phyloP scores from a whole-genome alignment of 2,329 filamentous ascomycete species.

The Colletotrichum sp. region DNA sequence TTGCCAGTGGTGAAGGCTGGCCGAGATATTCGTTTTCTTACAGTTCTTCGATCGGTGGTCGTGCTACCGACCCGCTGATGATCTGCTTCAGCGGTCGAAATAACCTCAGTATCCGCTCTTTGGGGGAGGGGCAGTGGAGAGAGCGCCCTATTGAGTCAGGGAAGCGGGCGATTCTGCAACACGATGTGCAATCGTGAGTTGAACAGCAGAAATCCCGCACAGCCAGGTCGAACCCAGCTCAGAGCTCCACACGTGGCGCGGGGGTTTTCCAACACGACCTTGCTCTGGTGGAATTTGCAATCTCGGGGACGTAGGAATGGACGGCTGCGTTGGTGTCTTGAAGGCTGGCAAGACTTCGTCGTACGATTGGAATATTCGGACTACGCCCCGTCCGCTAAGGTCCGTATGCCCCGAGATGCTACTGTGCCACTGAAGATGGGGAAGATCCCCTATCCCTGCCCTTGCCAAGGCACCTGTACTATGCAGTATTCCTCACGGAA shows the following conservation, averaged over 20 bases:
- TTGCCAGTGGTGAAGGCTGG: background rate
- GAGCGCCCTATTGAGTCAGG: background rate
- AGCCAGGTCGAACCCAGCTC: background rate
- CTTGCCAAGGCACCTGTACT: background rate
- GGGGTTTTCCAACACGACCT: background rate
- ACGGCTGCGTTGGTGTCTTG: background rate
- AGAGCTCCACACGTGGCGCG: background rate
- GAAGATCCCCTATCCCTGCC: background rate
- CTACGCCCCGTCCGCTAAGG: background rate
- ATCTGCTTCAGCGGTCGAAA: background rate
- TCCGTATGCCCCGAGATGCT: background rate
- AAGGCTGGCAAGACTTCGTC: background rate
- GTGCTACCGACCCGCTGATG: background rate
- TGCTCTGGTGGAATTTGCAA: background rate
- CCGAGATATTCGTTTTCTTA: background rate
- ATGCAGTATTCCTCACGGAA: background rate
- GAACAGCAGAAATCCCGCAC: background rate
- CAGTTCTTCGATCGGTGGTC: background rate
- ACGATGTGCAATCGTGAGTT: background rate
- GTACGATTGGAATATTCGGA: background rate
- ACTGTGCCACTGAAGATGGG: background rate
- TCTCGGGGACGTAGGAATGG: background rate
- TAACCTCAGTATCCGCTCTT: background rate
- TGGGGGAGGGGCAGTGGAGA: background rate
- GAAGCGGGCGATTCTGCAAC: background rate